Evolutionary conservation across 2,329 filamentous ascomycete genomes (phyloP), one percentile per base, ranked within the genome.

Genomic region (Fusarium sp.): DNA sequence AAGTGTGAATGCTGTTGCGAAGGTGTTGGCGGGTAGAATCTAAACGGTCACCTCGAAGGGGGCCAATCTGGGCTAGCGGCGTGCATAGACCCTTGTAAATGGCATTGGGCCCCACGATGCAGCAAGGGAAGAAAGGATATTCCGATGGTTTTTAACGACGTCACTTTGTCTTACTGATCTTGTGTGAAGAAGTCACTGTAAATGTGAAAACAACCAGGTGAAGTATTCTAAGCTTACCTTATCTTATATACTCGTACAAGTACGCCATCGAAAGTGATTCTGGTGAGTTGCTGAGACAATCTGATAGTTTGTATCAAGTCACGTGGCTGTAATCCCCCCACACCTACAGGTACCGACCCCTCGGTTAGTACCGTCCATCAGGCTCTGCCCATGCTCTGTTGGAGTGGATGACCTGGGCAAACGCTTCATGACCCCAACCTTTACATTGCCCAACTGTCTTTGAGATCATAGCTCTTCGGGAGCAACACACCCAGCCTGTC

Each of bases 1-100:
- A 70, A 61, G 63, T 63, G 74, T 77, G 77, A 79, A 79, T 81
- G 80, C 78, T 80, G 81, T 82, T 81, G 79, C 69, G 67, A 79
- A 76, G 74, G 73, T 76, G 74, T 72, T 58, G 74, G 72, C 73
- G 76, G 75, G 72, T 80, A 79, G 80, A 78, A 80, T 81, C 80
- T 81, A 74, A 77, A 81, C 74, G 73, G 79, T 80, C 79, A 79
- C 78, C 77, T 82, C 63, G 69, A 81, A 77, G 76, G 79, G 74
- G 75, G 76, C 77, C 76, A 75, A 66, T 78, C 79, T 79, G 72
- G 77, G 72, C 75, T 82, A 82, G 81, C 78, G 78, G 75, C 60
- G 70, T 63, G 75, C 74, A 75, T 70, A 75, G 72, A 70, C 70
- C 74, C 76, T 68, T 76, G 78, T 66, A 65, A 65, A 68, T 71